Percentiles rank a stretch among this genome's conserved stretches.
These are phyloP conservation scores for Cerioporus squamosus DNA, from an alignment of 1,284 basidiomycete genomes.

Conservation along the genomic window DNA sequence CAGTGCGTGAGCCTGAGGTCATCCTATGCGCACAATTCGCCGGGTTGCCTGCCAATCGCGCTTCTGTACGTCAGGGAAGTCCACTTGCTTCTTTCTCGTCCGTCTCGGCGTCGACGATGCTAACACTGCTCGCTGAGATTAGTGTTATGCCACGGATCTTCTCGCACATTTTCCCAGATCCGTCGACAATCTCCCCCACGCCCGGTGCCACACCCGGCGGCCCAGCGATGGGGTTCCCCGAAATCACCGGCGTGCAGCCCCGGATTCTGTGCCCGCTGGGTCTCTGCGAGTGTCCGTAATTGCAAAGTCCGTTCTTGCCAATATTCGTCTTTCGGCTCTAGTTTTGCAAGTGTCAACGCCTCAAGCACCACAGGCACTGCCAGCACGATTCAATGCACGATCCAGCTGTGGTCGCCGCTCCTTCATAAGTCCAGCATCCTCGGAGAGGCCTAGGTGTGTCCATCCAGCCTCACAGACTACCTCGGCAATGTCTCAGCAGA, in stretches of 20 bases:
- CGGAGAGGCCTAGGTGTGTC: constrained; percentile 6
- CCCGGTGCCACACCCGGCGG: not conserved
- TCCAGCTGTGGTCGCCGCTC: not conserved
- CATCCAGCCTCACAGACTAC: constrained; percentile 1
- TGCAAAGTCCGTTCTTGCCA: constrained; percentile 3
- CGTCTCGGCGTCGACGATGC: constrained; percentile 2
- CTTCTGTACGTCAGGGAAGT: constrained; percentile 1
- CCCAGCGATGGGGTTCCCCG: constrained; percentile 4
- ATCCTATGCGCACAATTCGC: not conserved
- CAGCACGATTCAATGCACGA: not conserved
- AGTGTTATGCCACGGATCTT: constrained; percentile 12
- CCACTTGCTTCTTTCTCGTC: constrained; percentile 9
- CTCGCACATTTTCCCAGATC: constrained; percentile 13
- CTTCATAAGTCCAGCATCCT: constrained; percentile 14
- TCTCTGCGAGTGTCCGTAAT: not conserved
- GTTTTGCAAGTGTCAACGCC: constrained; percentile 12
- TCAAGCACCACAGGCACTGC: constrained; percentile 6
- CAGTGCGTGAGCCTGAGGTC: constrained; percentile 4
- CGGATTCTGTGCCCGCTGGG: no score
- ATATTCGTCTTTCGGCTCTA: constrained; percentile 13
- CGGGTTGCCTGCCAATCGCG: not conserved
- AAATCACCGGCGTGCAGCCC: not conserved
- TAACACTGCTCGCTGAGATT: constrained; percentile 10
- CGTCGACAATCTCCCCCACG: constrained; percentile 12
- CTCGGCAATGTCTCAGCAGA: constrained; percentile 29